Conservation (phyloP, 1,139 yeast genomes). For the Geotrichum restrictum region DNA sequence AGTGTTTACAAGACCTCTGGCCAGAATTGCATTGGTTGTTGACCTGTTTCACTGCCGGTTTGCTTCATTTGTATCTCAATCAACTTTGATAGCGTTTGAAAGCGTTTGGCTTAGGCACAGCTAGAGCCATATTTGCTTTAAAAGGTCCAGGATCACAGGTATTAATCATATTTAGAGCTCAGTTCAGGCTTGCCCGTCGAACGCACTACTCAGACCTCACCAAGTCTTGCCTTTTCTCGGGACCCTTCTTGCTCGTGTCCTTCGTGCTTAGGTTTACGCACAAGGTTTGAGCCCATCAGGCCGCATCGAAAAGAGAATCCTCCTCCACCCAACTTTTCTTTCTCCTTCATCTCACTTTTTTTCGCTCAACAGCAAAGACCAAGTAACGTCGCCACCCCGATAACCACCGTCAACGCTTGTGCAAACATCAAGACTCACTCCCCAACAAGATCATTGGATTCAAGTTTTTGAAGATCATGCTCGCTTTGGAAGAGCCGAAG, state of each 20-base stretch:
- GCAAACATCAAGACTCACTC: neutral
- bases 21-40: too few relatives aligned
- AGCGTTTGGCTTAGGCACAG: too few relatives aligned
- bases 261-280: conserved; percentile 17
- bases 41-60: too few relatives aligned
- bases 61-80: too few relatives aligned
- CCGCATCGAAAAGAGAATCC: conserved; percentile 10
- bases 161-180: too few relatives aligned
- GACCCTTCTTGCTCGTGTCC: neutral
- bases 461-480: conserved; percentile 1
- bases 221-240: neutral
- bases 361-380: neutral
- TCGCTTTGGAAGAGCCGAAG: conserved; percentile 3
- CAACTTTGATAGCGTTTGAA: too few relatives aligned
- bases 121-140: too few relatives aligned
- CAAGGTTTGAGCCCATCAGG: conserved; percentile 1
- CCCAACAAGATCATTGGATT: neutral
- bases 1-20: too few relatives aligned
- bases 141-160: too few relatives aligned
- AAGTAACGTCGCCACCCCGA: neutral
- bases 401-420: neutral
- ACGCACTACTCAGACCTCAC: neutral
- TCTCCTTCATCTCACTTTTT: conserved; percentile 12
- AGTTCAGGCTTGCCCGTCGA: neutral
- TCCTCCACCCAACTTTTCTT: conserved; percentile 15